phyloP scores from a whole-genome alignment of 805 yeast species.

The Torulaspora delbrueckii region DNA sequence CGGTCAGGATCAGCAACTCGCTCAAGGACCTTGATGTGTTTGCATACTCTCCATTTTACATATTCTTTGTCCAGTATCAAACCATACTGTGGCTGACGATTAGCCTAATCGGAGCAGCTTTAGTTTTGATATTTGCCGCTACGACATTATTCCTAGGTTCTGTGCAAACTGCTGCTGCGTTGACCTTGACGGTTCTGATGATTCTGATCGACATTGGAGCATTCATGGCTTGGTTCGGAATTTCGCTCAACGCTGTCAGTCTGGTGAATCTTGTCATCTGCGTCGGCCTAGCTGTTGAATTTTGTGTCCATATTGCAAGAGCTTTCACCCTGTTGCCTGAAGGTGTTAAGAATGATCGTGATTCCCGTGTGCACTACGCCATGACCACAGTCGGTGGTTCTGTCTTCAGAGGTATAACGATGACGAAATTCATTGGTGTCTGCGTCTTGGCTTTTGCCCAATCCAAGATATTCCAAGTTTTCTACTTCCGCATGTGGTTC shows the following conservation, averaged over 20 bases:
- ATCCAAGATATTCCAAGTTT: conserved; percentile 83
- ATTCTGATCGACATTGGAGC: conserved; percentile 75
- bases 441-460: conserved; percentile 78
- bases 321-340: conserved; percentile 55
- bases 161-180: conserved; percentile 48
- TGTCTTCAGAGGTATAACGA: conserved; percentile 82
- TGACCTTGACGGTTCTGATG: conserved; percentile 55
- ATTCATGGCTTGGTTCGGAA: conserved; percentile 65
- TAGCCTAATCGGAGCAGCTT: conserved; percentile 48
- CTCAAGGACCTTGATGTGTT: conserved; percentile 57
- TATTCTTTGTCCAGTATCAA: conserved; percentile 84
- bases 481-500: conserved; percentile 94
- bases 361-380: conserved; percentile 46
- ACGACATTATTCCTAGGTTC: conserved; percentile 65
- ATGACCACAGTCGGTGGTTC: conserved; percentile 81
- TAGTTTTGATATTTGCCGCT: conserved; percentile 46
- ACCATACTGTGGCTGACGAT: conserved; percentile 59
- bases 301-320: conserved; percentile 80
- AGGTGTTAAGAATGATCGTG: conserved; percentile 33
- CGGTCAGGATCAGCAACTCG: conserved; percentile 60
- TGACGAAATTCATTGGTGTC: conserved; percentile 87
- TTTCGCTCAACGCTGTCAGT: conserved; percentile 82
- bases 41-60: conserved; percentile 91
- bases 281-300: conserved; percentile 89
- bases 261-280: conserved; percentile 89